These are phyloP conservation scores for Trichosporon ovoides DNA, from an alignment of 1,284 basidiomycete genomes.

Conservation along the genomic window DNA sequence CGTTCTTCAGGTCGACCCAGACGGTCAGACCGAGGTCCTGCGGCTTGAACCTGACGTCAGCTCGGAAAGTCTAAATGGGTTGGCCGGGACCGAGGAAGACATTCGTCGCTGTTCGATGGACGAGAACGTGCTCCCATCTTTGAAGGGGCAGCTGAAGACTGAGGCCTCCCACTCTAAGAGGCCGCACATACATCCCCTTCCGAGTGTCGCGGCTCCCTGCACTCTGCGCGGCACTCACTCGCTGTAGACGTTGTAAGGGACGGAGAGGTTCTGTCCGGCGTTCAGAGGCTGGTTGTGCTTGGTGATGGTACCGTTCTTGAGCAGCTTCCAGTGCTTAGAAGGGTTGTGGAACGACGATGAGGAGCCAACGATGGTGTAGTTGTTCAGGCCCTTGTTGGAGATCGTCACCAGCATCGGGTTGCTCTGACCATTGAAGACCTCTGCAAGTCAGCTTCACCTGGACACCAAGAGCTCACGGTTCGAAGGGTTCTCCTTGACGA, in stretches of 20 bases:
- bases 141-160: no score
- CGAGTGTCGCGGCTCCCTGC: no score
- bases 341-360: conserved; percentile 68
- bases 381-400: conserved; percentile 69
- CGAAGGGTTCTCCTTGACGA: conserved; percentile 71
- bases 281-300: conserved; percentile 60
- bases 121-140: no score
- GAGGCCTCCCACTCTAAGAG: no score
- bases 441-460: conserved; percentile 51
- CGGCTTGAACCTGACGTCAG: conserved; percentile 53
- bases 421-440: conserved; percentile 78
- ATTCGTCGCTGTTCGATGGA: no score
- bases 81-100: neutral
- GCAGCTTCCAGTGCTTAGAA: conserved; percentile 61
- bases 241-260: conserved; percentile 73
- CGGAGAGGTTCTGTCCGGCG: conserved; percentile 60
- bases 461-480: conserved; percentile 61
- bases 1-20: conserved; percentile 57
- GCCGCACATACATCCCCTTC: no score
- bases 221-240: conserved; percentile 58
- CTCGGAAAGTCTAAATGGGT: neutral
- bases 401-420: conserved; percentile 64
- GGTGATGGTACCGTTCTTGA: conserved; percentile 57
- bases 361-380: conserved; percentile 66
- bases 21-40: conserved; percentile 72